Evolutionary conservation across 192 early-diverging fungal genomes (phyloP).

Genomic region (Coemansia sp.): DNA sequence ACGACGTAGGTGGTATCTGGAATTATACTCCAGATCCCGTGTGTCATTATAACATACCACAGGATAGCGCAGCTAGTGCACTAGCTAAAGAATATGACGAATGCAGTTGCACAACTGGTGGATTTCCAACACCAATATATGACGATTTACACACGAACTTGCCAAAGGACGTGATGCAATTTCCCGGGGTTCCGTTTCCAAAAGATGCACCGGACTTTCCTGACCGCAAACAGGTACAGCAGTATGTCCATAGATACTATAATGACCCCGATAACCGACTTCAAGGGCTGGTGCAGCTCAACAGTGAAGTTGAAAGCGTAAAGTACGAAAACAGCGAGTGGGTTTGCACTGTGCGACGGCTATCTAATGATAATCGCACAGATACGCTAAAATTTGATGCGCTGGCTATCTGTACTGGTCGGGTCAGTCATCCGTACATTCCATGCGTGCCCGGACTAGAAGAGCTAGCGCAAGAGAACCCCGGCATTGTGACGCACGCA

Average conservation of each 20-base stretch:
- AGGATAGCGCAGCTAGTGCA: slow-evolving; percentile 4
- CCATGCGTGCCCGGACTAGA: slow-evolving; percentile 47
- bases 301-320: slow-evolving; percentile 31
- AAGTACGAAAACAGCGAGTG: slow-evolving; percentile 32
- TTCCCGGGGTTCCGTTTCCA: slow-evolving; percentile 45
- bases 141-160: slow-evolving; percentile 56
- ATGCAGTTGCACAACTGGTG: slow-evolving; percentile 8
- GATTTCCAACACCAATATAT: slow-evolving; percentile 47
- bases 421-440: slow-evolving; percentile 54
- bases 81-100: slow-evolving; percentile 8
- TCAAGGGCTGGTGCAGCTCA: slow-evolving; percentile 24
- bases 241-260: slow-evolving; percentile 44
- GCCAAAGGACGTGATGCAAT: slow-evolving; percentile 58
- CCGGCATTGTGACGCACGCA: slow-evolving; percentile 15
- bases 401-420: slow-evolving; percentile 54
- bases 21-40: slow-evolving; percentile 47
- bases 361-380: background rate
- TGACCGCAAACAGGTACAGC: slow-evolving; percentile 32
- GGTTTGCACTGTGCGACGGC: slow-evolving; percentile 19
- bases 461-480: background rate
- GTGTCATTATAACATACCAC: slow-evolving; percentile 36
- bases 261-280: slow-evolving; percentile 11
- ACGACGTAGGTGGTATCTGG: slow-evolving; percentile 56
- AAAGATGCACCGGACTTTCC: slow-evolving; percentile 41
- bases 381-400: slow-evolving; percentile 49